Base-by-base conservation (phyloP, 106 monocot species). In the Triglochin maritima region DNA sequence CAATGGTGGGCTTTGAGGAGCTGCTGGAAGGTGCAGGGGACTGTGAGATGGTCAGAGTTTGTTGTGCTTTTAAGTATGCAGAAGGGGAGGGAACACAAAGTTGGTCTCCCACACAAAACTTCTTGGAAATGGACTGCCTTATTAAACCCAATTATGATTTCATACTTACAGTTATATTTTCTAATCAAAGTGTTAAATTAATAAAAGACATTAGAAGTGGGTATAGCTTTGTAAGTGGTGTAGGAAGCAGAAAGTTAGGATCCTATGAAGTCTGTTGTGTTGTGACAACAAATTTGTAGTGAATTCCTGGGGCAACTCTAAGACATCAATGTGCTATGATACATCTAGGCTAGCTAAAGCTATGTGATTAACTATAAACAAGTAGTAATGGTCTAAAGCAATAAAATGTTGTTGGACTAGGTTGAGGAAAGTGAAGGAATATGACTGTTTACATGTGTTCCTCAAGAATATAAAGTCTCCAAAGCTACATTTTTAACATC, bases 21-120 rank as follows among this genome's bases (percentile, higher is more conserved):
- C 72, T 41, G 13, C 10, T 66, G 46, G 70, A 63, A 70, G 76
- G 79, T 86, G 79, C 70, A 67, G 64, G 70, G 73, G 73, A 63
- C 79, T 86, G 82, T 82, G 75, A 15, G 11, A 76, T 50, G 57
- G 81, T 81, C 81, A 72, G 75, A 76, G 62, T 78, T 70, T 72
- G 68, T 56, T 65, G 16, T 69, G 60, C 71, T 81, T 76, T 78
- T 69, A 44, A 69, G 81, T 60, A 49, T 71, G 69, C 56, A 69
- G 72, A 68, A 64, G 69, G 63, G 69, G 63, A 64, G 53, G 46
- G 47, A 63, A 49, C 72, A 72, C 43, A 71, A 60, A 70, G 49
- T 15, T 64, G 63, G 69, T 74, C 80, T 78, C 71, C 70, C 70
- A 72, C 60, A 58, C 44, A 69, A 7, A 66, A 66, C 29, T 53